A percentile compares a stretch with the other conserved stretches of the same genome.
Conservation (phyloP, 2,329 filamentous ascomycete species). For the Karstenula rhodostoma region DNA sequence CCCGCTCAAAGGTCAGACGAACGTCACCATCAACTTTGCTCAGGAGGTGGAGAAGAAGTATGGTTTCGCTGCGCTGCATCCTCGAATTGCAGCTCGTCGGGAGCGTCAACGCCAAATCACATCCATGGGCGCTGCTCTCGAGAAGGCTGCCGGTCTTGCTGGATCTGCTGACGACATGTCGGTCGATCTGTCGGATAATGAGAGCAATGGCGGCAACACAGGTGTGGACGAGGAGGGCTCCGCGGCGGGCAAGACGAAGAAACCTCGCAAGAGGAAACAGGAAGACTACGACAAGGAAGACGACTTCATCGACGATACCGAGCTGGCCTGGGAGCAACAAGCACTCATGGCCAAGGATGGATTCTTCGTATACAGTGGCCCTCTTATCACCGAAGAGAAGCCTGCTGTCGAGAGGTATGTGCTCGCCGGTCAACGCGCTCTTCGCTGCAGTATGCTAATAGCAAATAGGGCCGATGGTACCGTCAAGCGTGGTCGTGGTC, state of each 20-base stretch:
- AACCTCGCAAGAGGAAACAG: slow-evolving; percentile 79
- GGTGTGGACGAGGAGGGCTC: slow-evolving; percentile 60
- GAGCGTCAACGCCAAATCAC: slow-evolving; percentile 88
- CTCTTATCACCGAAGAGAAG: slow-evolving; percentile 88
- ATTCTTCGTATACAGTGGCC: slow-evolving; percentile 97
- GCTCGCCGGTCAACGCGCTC: not conserved
- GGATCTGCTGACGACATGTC: slow-evolving; percentile 82
- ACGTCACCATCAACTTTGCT: slow-evolving; percentile 95
- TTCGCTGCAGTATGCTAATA: slow-evolving; percentile 34
- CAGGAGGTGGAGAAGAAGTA: slow-evolving; percentile 92
- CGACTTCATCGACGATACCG: slow-evolving; percentile 85
- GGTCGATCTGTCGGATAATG: slow-evolving; percentile 73
- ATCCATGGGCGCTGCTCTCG: slow-evolving; percentile 84
- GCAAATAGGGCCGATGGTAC: slow-evolving; percentile 72
- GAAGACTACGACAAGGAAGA: slow-evolving; percentile 74
- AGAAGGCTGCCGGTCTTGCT: slow-evolving; percentile 73
- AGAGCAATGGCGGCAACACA: slow-evolving; percentile 89
- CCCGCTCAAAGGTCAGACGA: slow-evolving; percentile 79
- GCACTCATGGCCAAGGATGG: slow-evolving; percentile 93
- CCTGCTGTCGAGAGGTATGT: slow-evolving; percentile 68
- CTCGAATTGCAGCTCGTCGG: slow-evolving; percentile 85
- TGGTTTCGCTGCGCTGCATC: slow-evolving; percentile 92
- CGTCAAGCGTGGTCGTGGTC: slow-evolving; percentile 71
- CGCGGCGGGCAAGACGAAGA: slow-evolving; percentile 65
- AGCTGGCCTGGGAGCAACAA: slow-evolving; percentile 93